A percentile compares a stretch with the other conserved stretches of the same genome.
These are phyloP conservation scores for Reutealis trisperma DNA, from an alignment of 345 rosid genomes.

Conservation along the genomic window DNA sequence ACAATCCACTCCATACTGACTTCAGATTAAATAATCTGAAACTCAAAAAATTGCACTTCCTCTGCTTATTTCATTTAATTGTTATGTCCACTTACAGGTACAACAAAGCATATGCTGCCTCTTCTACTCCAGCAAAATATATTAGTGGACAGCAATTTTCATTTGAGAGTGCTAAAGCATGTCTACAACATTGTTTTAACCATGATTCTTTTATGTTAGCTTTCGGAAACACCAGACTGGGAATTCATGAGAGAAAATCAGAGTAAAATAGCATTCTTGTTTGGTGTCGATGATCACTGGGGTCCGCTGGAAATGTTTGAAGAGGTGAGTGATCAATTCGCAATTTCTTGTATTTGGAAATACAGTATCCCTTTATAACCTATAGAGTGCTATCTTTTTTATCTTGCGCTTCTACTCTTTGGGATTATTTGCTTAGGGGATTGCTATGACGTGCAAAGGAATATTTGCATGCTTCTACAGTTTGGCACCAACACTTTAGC, in stretches of 20 bases:
- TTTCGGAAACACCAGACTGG: slow-evolving; percentile 75
- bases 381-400: background rate
- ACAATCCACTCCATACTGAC: no score
- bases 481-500: no score
- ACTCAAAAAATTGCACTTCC: background rate
- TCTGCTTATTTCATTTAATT: background rate
- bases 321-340: slow-evolving; percentile 52
- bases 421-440: no score
- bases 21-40: background rate
- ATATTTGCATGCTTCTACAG: no score
- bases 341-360: background rate
- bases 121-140: slow-evolving; percentile 10
- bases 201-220: slow-evolving; percentile 46
- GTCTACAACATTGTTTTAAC: slow-evolving; percentile 2
- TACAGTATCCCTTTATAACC: background rate
- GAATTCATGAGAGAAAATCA: slow-evolving; percentile 61
- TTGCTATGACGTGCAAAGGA: no score
- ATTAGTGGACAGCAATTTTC: background rate
- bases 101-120: slow-evolving; percentile 1
- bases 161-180: background rate
- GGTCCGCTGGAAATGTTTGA: slow-evolving; percentile 75
- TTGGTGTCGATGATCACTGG: slow-evolving; percentile 87
- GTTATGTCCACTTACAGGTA: slow-evolving; percentile 6
- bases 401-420: no score
- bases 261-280: slow-evolving; percentile 66